Evolutionary conservation across 192 early-diverging fungal species (phyloP).

Genomic region (Spizellomyces punctatus): DNA sequence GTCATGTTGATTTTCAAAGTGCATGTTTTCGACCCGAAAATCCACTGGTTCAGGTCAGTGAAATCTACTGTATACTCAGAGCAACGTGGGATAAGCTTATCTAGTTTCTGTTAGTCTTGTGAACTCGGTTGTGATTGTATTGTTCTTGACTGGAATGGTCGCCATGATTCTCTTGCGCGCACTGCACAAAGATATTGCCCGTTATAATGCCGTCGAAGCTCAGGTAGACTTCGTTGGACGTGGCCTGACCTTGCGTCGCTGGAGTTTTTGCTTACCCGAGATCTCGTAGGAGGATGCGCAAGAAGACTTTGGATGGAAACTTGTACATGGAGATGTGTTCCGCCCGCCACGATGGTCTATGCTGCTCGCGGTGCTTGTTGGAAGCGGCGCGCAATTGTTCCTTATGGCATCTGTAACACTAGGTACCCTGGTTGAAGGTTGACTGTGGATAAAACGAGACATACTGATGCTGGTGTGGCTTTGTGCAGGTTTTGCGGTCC

Average conservation of each 20-base stretch:
- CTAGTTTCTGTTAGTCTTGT: conserved; percentile 35
- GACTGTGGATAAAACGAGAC: not conserved
- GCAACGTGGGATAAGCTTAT: not conserved
- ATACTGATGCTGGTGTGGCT: not conserved
- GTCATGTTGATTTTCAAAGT: conserved; percentile 13
- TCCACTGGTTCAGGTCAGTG: conserved; percentile 60
- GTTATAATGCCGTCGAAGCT: conserved; percentile 55
- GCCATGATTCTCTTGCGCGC: conserved; percentile 59
- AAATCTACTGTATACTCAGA: not conserved
- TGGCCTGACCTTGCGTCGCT: too few species aligned
- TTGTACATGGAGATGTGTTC: conserved; percentile 68
- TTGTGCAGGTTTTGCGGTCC: conserved; percentile 76
- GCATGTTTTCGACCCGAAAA: conserved; percentile 47
- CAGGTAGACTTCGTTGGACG: conserved; percentile 9
- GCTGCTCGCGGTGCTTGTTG: conserved; percentile 57
- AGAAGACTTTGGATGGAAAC: conserved; percentile 70
- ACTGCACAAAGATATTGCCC: conserved; percentile 60
- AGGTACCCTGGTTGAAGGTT: conserved; percentile 14
- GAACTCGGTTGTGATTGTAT: conserved; percentile 61
- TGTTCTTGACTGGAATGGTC: conserved; percentile 62
- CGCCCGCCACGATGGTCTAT: conserved; percentile 47
- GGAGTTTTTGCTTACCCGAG: not conserved
- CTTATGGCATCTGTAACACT: conserved; percentile 59
- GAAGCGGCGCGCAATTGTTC: conserved; percentile 60
- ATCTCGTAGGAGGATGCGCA: conserved; percentile 51